Base-by-base conservation (phyloP, 2,329 filamentous ascomycete species). In the Aspergillus candidus region DNA sequence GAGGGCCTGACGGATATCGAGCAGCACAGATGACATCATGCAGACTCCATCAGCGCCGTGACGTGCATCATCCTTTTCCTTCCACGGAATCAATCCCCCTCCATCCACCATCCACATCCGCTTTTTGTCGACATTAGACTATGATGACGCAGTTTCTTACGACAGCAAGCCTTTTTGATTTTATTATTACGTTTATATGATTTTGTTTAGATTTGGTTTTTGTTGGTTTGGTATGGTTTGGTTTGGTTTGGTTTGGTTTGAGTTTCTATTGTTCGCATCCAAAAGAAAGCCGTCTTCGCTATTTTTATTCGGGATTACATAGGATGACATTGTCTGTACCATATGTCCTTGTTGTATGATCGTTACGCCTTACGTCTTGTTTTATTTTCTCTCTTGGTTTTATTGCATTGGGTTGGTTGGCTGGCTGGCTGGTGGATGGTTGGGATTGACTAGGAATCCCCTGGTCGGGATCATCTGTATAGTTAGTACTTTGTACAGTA, bases 1-100 rank as follows among this genome's bases (percentile, higher is more conserved):
- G 2, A 27, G 22, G 22, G 22, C 22, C 22, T 27, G 22, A 27
- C 22, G 22, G 22, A 27, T 27, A 27, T 27, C 22, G 22, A 27
- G 22, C 22, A 10, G 39, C 15, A 22, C 29, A 12, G 11, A 49
- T 59, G 56, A 59, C 50, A 46, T 59, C 56, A 59, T 41, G 17
- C 15, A n/a, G 22, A 35, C 32, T 18, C 10, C 10, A 37, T 31
- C 36, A 17, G 27, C 10, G 35, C 44, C 43, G 22, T 46, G 48
- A 49, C 49, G 47, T 49, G 14, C 40, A 41, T 13, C 22, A 27
- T 27, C 22, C 22, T 27, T 27, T 27, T 27, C 22, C 22, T 27
- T 27, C 22, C 22, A 27, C 22, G 22, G 22, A 27, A 27, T 7
- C 22, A 27, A 27, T 7, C 22, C 22, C 22, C 22, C 22, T 27